These are phyloP conservation scores for Carpinus viminea DNA, from an alignment of 306 rosid genomes.

Conservation along the genomic window DNA sequence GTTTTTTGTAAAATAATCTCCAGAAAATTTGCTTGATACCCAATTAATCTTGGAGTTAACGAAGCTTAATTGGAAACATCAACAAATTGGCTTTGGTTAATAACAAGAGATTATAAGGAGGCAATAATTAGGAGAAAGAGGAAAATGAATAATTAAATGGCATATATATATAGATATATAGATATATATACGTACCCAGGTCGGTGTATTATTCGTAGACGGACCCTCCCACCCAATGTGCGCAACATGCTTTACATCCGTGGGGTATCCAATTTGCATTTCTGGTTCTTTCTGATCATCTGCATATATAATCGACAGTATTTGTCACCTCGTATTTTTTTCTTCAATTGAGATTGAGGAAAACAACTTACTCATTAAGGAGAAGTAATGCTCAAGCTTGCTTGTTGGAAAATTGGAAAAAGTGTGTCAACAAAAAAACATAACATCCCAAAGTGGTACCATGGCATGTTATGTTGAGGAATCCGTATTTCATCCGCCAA, in stretches of 20 bases:
- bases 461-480: too few species aligned
- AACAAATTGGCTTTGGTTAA: not conserved
- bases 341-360: not conserved
- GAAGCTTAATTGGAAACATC: not conserved
- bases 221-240: conserved; percentile 55
- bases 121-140: not conserved
- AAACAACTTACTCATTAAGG: not conserved
- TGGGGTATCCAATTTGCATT: conserved; percentile 87
- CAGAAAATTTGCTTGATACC: not conserved
- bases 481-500: too few species aligned
- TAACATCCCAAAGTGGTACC: not conserved
- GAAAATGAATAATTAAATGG: not conserved
- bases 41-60: not conserved
- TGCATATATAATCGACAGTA: conserved; percentile 27
- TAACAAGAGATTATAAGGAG: not conserved
- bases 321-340: not conserved
- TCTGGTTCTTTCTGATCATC: conserved; percentile 73
- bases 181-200: conserved; percentile 37
- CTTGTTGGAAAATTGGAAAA: not conserved
- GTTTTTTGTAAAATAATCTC: not conserved
- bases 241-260: conserved; percentile 76
- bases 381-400: not conserved
- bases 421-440: not conserved
- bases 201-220: conserved; percentile 30
- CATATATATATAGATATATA: too few species aligned